Percentiles rank a stretch among this genome's conserved stretches.
These are phyloP conservation scores for Fusarium sp. DNA, from an alignment of 2,329 filamentous ascomycete species.

Conservation along the genomic window DNA sequence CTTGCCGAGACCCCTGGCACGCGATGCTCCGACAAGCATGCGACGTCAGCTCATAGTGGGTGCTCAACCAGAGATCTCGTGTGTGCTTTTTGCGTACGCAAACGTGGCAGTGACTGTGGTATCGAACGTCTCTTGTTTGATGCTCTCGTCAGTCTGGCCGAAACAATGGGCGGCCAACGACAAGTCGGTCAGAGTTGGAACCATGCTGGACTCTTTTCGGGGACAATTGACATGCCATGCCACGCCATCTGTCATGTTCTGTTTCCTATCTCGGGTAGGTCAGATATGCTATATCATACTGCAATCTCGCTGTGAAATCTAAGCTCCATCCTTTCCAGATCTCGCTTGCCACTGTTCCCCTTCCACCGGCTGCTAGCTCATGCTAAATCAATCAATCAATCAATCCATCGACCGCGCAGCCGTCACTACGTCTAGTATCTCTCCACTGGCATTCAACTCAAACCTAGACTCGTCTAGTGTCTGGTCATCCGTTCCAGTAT, in stretches of 20 bases:
- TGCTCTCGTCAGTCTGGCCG: conserved; percentile 14
- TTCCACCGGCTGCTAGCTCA: conserved; percentile 3
- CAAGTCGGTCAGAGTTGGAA: conserved; percentile 22
- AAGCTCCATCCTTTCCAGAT: conserved; percentile 28
- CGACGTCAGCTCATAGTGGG: conserved; percentile 47
- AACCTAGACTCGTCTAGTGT: not conserved
- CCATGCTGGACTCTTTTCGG: conserved; percentile 7
- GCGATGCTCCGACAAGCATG: conserved; percentile 39
- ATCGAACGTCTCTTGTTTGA: conserved; percentile 36
- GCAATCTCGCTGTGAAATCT: conserved; percentile 36
- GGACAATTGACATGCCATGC: conserved; percentile 30
- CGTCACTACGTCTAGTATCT: not conserved
- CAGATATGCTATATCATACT: conserved; percentile 26
- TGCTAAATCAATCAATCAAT: not conserved
- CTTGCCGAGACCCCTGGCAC: conserved; percentile 3
- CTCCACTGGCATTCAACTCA: not conserved
- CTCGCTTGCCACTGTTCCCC: conserved; percentile 20
- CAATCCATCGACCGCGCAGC: not conserved
- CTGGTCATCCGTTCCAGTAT: conserved; percentile 16
- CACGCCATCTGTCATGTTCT: conserved; percentile 30
- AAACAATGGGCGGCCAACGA: conserved; percentile 19
- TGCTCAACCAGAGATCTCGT: conserved; percentile 27
- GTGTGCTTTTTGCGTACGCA: conserved; percentile 10
- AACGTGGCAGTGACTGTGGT: conserved; percentile 16
- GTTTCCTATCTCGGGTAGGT: conserved; percentile 34